phyloP scores from a whole-genome alignment of 2,329 filamentous ascomycete genomes.

The Monosporascus sp. region DNA sequence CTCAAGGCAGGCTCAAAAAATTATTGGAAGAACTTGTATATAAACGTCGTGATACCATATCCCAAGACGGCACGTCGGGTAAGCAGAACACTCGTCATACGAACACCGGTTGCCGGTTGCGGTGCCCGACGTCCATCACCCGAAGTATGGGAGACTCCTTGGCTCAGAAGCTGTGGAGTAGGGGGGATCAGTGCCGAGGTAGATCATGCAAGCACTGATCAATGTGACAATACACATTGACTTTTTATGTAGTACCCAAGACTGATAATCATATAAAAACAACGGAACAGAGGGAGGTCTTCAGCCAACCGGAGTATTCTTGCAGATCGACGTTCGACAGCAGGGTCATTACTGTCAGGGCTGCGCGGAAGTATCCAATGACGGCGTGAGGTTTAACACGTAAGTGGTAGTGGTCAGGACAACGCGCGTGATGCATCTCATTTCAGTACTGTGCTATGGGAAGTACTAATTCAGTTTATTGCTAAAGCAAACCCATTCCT shows the following conservation, averaged over 20 bases:
- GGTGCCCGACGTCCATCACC: background rate
- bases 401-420: too few relatives aligned
- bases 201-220: background rate
- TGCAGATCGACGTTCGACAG: too few relatives aligned
- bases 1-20: background rate
- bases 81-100: background rate
- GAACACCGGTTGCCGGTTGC: background rate
- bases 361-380: too few relatives aligned
- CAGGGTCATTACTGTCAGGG: too few relatives aligned
- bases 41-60: background rate
- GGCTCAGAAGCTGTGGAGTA: background rate
- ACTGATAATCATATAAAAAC: too few relatives aligned
- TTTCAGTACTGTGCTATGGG: too few relatives aligned
- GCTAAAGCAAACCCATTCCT: too few relatives aligned
- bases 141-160: background rate
- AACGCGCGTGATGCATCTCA: too few relatives aligned
- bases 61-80: background rate
- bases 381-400: too few relatives aligned
- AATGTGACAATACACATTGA: background rate
- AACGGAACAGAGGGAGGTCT: too few relatives aligned
- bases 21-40: background rate
- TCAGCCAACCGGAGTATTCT: too few relatives aligned
- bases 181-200: background rate
- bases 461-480: too few relatives aligned
- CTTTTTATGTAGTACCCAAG: background rate